phyloP scores from a whole-genome alignment of 768 basidiomycete genomes.

The Naganishia antarctica region DNA sequence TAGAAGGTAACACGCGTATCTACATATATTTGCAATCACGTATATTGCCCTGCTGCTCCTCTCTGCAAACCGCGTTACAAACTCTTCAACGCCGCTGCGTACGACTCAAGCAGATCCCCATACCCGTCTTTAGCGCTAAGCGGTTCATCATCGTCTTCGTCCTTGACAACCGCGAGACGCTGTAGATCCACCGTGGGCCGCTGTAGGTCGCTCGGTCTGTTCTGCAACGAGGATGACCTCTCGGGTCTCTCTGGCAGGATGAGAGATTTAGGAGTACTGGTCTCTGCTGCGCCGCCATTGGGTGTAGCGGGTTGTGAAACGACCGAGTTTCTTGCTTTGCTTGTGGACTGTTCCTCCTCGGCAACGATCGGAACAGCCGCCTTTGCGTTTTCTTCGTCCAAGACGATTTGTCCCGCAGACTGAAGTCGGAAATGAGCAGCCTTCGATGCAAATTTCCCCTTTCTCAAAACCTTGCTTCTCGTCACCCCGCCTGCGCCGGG shows the following conservation, averaged over 20 bases:
- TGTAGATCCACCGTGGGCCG: neutral
- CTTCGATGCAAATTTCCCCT: conserved; percentile 15
- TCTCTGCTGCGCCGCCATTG: neutral
- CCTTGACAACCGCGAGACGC: neutral
- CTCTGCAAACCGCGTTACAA: neutral
- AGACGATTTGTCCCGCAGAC: conserved; percentile 17
- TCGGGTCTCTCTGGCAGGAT: conserved; percentile 9
- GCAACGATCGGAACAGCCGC: neutral
- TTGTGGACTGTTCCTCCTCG: neutral
- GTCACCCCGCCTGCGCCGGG: neutral
- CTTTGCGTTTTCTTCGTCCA: neutral
- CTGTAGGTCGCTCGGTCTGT: neutral
- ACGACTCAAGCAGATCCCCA: conserved; percentile 25
- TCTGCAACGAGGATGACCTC: neutral
- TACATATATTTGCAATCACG: no score
- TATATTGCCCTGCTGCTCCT: no score
- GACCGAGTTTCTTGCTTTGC: neutral
- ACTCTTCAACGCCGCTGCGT: conserved; percentile 18
- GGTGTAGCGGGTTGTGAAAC: neutral
- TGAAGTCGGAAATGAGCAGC: conserved; percentile 7
- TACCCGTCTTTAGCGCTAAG: conserved; percentile 21
- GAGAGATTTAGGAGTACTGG: neutral
- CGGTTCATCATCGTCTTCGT: conserved; percentile 6
- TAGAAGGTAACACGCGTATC: no score
- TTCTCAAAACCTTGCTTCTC: conserved; percentile 9